Evolutionary conservation across 352 stramenopile species (phyloP), one percentile per base, ranked within the genome.

Genomic region (Phytophthora foliorum): DNA sequence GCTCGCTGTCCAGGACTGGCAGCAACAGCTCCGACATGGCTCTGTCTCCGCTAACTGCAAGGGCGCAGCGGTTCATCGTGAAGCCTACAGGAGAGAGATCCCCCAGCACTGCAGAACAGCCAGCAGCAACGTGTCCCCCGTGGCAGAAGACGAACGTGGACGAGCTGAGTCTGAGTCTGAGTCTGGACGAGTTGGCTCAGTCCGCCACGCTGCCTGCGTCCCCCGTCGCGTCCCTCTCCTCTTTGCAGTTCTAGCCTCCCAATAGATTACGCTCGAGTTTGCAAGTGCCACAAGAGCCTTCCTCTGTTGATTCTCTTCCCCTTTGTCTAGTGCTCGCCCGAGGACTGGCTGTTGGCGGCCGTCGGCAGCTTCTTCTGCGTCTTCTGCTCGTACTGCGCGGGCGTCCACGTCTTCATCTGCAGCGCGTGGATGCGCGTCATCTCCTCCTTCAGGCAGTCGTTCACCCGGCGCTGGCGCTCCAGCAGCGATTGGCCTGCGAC

Each of bases 381-480:
- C 81, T 93, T 93, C 58, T 92, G 82, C 69, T 90, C 80, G 69
- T 93, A 95, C 77, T 95, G 87, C 60, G 70, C 72, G 16, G 81
- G 81, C 60, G 87, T 95, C 87, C 87, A 95, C 31, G 85, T 95
- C 77, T 93, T 93, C 85, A 95, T 93, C 62, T 92, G 84, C 60
- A 95, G 77, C 70, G 88, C 88, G 69, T 95, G 88, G 59, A 95
- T 95, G 56, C 76, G 79, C 57, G 80, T 90, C 84, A 95, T 92
- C 62, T 95, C 85, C 60, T 93, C 88, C 58, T 89, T 91, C 9
- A 95, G 75, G 29, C 80, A 90, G 48, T 93, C 81, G 67, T 95
- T 93, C 63, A 95, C 86, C 24, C 78, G 72, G 39, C 86, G 85
- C 54, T 95, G 88, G 45, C 88, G 88, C 45, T 95, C 83, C 53